phyloP scores from a whole-genome alignment of 495 filamentous ascomycete genomes.

The Neurospora sp. region DNA sequence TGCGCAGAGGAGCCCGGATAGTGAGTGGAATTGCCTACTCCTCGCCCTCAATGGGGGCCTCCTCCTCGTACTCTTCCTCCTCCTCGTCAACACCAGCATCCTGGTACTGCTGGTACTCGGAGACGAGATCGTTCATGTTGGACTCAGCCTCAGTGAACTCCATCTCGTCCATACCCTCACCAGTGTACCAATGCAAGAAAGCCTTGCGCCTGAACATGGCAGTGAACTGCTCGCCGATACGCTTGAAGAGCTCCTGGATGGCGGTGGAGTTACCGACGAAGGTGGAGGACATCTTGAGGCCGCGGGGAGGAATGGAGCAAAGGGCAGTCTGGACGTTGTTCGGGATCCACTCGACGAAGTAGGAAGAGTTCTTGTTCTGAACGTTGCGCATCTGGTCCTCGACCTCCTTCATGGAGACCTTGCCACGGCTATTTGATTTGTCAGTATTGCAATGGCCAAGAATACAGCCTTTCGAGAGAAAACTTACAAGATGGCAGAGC shows the following conservation, averaged over 20 bases:
- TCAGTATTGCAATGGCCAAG: slow-evolving; percentile 15
- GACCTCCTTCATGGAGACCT: slow-evolving; percentile 99
- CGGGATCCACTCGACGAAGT: slow-evolving; percentile 99
- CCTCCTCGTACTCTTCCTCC: slow-evolving; percentile 57
- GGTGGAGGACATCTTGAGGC: slow-evolving; percentile 98
- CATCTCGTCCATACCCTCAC: slow-evolving; percentile 99
- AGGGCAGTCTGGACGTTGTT: slow-evolving; percentile 99
- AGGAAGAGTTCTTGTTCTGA: slow-evolving; percentile 99
- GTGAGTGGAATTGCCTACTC: slow-evolving; percentile 23
- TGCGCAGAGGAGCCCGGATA: background rate
- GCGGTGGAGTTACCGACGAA: slow-evolving; percentile 99
- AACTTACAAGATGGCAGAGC: slow-evolving; percentile 87
- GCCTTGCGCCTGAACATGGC: slow-evolving; percentile 99
- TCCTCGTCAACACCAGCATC: slow-evolving; percentile 79
- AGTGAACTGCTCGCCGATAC: slow-evolving; percentile 98
- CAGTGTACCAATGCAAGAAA: slow-evolving; percentile 99
- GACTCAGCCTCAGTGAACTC: slow-evolving; percentile 99
- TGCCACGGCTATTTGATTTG: slow-evolving; percentile 63
- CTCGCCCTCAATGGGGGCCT: slow-evolving; percentile 43
- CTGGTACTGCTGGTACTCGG: slow-evolving; percentile 99
- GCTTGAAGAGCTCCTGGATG: slow-evolving; percentile 99
- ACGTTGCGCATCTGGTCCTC: slow-evolving; percentile 99
- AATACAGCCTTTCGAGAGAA: background rate
- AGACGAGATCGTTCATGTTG: slow-evolving; percentile 99
- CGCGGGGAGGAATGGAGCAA: slow-evolving; percentile 96